A percentile compares a stretch with the other conserved stretches of the same genome.
Conservation (phyloP, 768 basidiomycete species). For the Xerocomellus dryophilus region DNA sequence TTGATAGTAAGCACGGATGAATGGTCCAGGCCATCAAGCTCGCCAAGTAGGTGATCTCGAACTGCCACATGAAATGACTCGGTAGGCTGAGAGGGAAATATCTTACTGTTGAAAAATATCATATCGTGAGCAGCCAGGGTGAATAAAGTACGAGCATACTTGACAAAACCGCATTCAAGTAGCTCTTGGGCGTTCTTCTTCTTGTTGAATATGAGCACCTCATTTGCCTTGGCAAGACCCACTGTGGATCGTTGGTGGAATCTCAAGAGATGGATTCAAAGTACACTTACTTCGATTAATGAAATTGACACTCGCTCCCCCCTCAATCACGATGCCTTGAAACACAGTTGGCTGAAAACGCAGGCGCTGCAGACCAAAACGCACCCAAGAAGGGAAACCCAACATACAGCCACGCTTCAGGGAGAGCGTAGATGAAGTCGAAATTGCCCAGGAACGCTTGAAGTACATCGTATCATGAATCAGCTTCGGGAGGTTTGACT, state of each 20-base stretch:
- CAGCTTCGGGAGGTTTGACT: not conserved
- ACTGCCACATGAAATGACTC: conserved; percentile 55
- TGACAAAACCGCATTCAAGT: conserved; percentile 58
- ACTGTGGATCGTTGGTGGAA: conserved; percentile 38
- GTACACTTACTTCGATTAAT: conserved; percentile 55
- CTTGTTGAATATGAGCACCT: conserved; percentile 67
- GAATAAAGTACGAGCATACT: conserved; percentile 38
- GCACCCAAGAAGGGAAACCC: conserved; percentile 66
- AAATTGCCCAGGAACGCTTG: conserved; percentile 68
- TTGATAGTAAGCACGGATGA: conserved; percentile 52
- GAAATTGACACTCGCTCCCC: conserved; percentile 67
- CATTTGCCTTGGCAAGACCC: conserved; percentile 67
- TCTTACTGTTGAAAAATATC: conserved; percentile 41
- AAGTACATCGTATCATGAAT: not conserved
- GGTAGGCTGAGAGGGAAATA: conserved; percentile 52
- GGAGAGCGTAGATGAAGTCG: conserved; percentile 69
- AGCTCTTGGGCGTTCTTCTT: conserved; percentile 61
- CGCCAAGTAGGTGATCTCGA: conserved; percentile 45
- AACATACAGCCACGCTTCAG: conserved; percentile 57
- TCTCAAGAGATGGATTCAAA: not conserved
- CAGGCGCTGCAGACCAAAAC: not conserved
- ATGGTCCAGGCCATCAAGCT: conserved; percentile 57
- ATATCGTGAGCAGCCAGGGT: not conserved
- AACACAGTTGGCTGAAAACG: not conserved
- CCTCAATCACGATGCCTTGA: conserved; percentile 63